Evolutionary conservation across 208 protist species (phyloP).

Genomic region (Spironucleus salmonicida): DNA sequence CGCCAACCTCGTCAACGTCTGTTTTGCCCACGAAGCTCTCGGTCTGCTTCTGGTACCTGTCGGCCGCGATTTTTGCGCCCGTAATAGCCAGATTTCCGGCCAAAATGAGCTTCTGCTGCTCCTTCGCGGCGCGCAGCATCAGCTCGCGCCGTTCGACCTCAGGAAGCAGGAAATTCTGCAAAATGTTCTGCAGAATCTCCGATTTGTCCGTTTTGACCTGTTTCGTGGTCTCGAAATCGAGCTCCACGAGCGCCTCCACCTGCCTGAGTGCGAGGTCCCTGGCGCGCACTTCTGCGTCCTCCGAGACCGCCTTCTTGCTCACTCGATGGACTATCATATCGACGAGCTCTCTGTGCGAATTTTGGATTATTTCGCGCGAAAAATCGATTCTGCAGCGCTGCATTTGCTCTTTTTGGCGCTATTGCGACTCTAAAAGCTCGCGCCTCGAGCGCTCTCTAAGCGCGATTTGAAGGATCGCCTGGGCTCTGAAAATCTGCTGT

Average conservation of each 20-base stretch:
- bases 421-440: not conserved
- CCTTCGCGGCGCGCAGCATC: no score
- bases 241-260: constrained; percentile 20
- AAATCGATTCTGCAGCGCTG: not conserved
- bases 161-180: constrained; percentile 7
- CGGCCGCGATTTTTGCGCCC: no score
- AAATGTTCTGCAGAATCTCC: not conserved
- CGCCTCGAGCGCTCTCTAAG: not conserved
- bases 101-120: no score
- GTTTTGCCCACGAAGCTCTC: no score
- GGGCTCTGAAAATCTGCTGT: constrained; percentile 9
- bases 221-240: constrained; percentile 14
- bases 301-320: not conserved
- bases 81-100: no score
- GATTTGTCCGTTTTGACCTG: not conserved
- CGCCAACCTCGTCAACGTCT: no score
- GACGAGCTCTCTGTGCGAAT: constrained; percentile 4
- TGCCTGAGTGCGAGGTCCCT: constrained; percentile 21
- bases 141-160: not conserved
- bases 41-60: no score
- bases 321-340: not conserved
- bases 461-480: constrained; percentile 10
- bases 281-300: not conserved
- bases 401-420: not conserved
- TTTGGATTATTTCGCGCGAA: not conserved